Evolutionary conservation across 352 stramenopile species (phyloP).

Genomic region (Hyaloperonospora arabidopsidis): DNA sequence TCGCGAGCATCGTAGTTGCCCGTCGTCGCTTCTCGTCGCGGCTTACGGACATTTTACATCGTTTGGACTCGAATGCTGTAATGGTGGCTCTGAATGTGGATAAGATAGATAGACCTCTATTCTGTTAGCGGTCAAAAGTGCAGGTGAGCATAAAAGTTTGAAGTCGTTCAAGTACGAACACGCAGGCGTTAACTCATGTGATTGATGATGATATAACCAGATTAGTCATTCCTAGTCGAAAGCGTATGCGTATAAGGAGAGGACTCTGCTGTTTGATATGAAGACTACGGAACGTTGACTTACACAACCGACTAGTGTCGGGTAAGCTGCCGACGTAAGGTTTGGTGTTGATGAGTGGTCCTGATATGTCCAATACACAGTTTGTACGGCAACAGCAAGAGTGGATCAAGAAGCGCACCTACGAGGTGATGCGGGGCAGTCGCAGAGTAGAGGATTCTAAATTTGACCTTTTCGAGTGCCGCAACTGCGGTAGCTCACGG

Average conservation of each 20-base stretch:
- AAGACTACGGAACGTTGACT: constrained; percentile 61
- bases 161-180: no score
- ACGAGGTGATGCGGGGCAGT: constrained; percentile 72
- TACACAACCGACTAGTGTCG: constrained; percentile 61
- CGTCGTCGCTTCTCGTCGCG: constrained; percentile 52
- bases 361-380: constrained; percentile 79
- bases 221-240: constrained; percentile 58
- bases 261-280: constrained; percentile 77
- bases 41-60: constrained; percentile 45
- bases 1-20: constrained; percentile 55
- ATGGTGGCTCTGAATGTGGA: constrained; percentile 45
- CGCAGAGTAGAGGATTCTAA: constrained; percentile 62
- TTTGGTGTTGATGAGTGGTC: constrained; percentile 68
- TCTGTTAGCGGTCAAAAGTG: constrained; percentile 48
- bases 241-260: constrained; percentile 69
- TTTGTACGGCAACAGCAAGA: constrained; percentile 70
- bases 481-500: constrained; percentile 59
- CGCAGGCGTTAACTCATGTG: no score
- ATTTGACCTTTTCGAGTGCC: constrained; percentile 75
- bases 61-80: constrained; percentile 39
- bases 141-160: no score
- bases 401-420: constrained; percentile 80
- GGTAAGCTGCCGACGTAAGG: constrained; percentile 41
- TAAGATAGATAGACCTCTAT: constrained; percentile 55
- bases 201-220: no score